Conservation (phyloP, 1,284 basidiomycete species). For the Inonotus obliquus region DNA sequence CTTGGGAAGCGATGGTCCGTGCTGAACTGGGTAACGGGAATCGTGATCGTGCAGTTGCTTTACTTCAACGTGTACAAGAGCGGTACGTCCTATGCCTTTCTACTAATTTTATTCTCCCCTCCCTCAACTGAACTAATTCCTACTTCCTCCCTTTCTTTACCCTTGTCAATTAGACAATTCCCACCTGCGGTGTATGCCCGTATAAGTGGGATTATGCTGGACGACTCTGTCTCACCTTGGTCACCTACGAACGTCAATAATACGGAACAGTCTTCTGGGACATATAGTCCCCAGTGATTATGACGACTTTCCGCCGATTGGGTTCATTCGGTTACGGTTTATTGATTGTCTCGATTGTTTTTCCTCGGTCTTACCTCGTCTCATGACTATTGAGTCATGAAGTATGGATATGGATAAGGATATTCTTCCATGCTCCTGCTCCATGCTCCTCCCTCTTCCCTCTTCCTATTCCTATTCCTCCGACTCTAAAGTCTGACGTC, state of each 20-base stretch:
- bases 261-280: not conserved
- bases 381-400: too few relatives aligned
- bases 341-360: too few relatives aligned
- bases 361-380: too few relatives aligned
- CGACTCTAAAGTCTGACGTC: too few relatives aligned
- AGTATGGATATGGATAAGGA: too few relatives aligned
- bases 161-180: slow-evolving; percentile 68
- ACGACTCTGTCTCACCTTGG: slow-evolving; percentile 32
- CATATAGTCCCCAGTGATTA: slow-evolving; percentile 6
- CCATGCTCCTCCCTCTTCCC: too few relatives aligned
- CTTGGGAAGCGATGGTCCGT: slow-evolving; percentile 93
- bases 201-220: slow-evolving; percentile 59
- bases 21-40: slow-evolving; percentile 84
- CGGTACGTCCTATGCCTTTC: slow-evolving; percentile 44
- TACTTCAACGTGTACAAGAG: slow-evolving; percentile 73
- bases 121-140: not conserved
- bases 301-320: too few relatives aligned
- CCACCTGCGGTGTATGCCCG: slow-evolving; percentile 67
- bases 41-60: slow-evolving; percentile 59
- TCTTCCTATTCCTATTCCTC: too few relatives aligned
- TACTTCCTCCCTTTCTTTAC: not conserved
- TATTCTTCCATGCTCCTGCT: too few relatives aligned
- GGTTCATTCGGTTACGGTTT: not conserved
- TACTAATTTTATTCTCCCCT: not conserved
- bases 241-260: not conserved